Evolutionary conservation across 768 basidiomycete species (phyloP).

Genomic region (Ephemerocybe angulata): DNA sequence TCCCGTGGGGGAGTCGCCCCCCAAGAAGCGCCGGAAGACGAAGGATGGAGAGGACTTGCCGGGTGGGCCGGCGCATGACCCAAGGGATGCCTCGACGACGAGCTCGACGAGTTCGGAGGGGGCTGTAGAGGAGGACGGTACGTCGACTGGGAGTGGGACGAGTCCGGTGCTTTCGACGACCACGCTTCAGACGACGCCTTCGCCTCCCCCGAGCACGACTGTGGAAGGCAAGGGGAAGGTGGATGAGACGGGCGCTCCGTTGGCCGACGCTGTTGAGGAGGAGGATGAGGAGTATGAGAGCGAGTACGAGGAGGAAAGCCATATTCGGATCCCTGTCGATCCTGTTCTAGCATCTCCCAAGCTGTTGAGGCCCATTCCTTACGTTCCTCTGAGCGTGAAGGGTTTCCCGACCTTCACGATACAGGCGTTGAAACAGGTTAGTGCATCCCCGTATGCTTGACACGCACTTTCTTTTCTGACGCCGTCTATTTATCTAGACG

Average conservation of each 20-base stretch:
- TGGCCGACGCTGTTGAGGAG: not conserved
- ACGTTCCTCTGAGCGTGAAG: constrained; percentile 54
- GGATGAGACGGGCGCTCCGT: not conserved
- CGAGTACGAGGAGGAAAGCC: constrained; percentile 5
- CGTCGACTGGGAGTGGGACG: constrained; percentile 39
- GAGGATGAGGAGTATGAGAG: constrained; percentile 7
- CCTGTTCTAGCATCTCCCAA: constrained; percentile 61
- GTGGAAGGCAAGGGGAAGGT: constrained; percentile 26
- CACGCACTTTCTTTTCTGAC: not conserved
- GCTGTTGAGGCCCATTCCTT: constrained; percentile 63
- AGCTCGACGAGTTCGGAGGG: constrained; percentile 14
- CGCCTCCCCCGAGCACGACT: constrained; percentile 52
- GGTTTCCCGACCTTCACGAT: constrained; percentile 56
- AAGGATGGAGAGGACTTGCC: not conserved
- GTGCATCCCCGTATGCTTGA: constrained; percentile 23
- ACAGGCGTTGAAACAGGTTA: constrained; percentile 54
- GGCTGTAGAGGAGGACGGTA: constrained; percentile 4
- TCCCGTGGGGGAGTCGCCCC: constrained; percentile 22
- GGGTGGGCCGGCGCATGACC: not conserved
- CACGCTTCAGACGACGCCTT: constrained; percentile 75
- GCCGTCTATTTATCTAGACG: constrained; percentile 35
- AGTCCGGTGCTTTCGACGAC: constrained; percentile 73
- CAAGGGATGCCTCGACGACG: not conserved
- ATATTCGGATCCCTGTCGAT: constrained; percentile 37
- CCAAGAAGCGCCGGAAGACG: constrained; percentile 1